Evolutionary conservation across 352 stramenopile genomes (phyloP).

Genomic region (Globisporangium sylvaticum): DNA sequence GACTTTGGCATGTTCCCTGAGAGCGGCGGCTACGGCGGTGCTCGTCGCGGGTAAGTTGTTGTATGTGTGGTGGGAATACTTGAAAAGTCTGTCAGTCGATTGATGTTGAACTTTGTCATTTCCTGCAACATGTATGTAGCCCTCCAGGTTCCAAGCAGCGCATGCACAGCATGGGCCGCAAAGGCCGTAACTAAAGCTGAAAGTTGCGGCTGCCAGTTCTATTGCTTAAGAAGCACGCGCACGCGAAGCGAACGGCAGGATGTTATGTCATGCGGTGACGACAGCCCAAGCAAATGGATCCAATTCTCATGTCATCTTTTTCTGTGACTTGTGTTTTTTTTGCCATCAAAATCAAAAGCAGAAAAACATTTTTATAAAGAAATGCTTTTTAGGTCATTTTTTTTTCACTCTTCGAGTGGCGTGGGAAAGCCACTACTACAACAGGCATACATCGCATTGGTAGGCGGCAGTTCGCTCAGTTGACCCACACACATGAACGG

Average conservation of each 20-base stretch:
- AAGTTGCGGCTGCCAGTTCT: neutral
- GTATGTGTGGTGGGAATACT: neutral
- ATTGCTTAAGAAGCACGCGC: neutral
- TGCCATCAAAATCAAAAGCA: neutral
- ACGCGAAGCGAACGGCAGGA: neutral
- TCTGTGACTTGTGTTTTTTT: neutral
- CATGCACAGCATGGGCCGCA: slow-evolving; percentile 45
- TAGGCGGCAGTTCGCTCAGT: neutral
- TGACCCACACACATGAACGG: slow-evolving; percentile 7
- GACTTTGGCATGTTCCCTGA: slow-evolving; percentile 46
- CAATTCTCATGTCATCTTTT: neutral
- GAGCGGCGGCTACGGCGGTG: slow-evolving; percentile 16
- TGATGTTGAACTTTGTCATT: neutral
- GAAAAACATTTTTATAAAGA: no score
- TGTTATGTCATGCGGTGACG: neutral
- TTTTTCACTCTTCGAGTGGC: neutral
- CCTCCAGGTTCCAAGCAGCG: slow-evolving; percentile 32
- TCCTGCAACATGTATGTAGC: neutral
- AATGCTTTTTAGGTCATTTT: no score
- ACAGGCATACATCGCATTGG: neutral
- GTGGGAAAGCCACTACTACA: neutral
- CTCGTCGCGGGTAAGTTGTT: slow-evolving; percentile 41
- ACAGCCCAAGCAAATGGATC: neutral
- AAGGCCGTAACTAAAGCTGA: slow-evolving; percentile 48
- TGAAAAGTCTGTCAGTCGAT: neutral